Evolutionary conservation across 2,329 filamentous ascomycete genomes (phyloP).

Genomic region (Escovopsis sp.): DNA sequence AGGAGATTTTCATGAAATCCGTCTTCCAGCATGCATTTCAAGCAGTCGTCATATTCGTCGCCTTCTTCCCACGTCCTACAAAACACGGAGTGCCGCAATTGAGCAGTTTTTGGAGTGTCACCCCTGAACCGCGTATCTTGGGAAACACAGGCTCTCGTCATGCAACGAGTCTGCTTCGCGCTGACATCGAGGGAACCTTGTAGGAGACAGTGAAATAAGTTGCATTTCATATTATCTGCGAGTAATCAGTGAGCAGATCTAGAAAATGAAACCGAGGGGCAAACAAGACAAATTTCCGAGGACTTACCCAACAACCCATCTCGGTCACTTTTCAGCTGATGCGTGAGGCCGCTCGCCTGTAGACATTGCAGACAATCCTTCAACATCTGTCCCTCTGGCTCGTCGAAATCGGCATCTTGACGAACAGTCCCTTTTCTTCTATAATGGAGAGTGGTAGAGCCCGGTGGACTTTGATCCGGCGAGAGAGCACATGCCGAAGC

Average conservation of each 20-base stretch:
- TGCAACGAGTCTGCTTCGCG: slow-evolving; percentile 26
- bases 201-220: slow-evolving; percentile 30
- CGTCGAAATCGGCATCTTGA: slow-evolving; percentile 27
- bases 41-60: too few species aligned
- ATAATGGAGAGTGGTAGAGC: slow-evolving; percentile 32
- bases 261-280: neutral
- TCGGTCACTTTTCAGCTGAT: slow-evolving; percentile 36
- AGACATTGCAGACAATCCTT: slow-evolving; percentile 36
- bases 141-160: slow-evolving; percentile 16
- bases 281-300: neutral
- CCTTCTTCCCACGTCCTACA: too few species aligned
- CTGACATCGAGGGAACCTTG: too few species aligned
- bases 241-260: neutral
- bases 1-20: too few species aligned
- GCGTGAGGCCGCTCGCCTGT: slow-evolving; percentile 33
- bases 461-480: slow-evolving; percentile 24
- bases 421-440: slow-evolving; percentile 32
- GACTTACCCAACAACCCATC: slow-evolving; percentile 43
- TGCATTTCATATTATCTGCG: slow-evolving; percentile 39
- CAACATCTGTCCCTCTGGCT: slow-evolving; percentile 29
- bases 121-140: too few species aligned
- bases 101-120: too few species aligned
- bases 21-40: too few species aligned
- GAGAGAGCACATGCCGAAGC: slow-evolving; percentile 33
- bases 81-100: too few species aligned